These are phyloP conservation scores for Blastobotrys petasosporus DNA, from an alignment of 1,139 yeast genomes.

Conservation along the genomic window DNA sequence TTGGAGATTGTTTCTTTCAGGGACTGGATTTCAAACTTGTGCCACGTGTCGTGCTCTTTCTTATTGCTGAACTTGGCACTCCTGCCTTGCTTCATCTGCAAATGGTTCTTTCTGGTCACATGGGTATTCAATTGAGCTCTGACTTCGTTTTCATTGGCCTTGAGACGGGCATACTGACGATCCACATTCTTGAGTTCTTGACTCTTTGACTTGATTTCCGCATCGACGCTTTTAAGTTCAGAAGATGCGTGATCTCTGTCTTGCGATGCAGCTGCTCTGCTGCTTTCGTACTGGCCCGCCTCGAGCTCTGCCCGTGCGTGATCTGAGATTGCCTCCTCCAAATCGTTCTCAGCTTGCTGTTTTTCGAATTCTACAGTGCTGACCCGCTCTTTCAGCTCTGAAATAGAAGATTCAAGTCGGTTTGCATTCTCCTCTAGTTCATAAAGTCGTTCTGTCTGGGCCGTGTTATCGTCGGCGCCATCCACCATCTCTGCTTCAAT, in stretches of 20 bases:
- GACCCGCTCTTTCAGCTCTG: conserved; percentile 38
- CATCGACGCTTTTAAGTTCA: conserved; percentile 40
- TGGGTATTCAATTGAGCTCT: conserved; percentile 42
- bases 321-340: conserved; percentile 37
- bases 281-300: conserved; percentile 22
- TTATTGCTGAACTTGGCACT: conserved; percentile 52
- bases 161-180: conserved; percentile 31
- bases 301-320: conserved; percentile 34
- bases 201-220: conserved; percentile 17
- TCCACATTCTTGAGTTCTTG: conserved; percentile 16
- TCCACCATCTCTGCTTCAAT: conserved; percentile 47
- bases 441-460: conserved; percentile 17
- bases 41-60: conserved; percentile 64
- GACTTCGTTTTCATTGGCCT: conserved; percentile 38
- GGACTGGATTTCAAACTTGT: conserved; percentile 44
- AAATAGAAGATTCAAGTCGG: conserved; percentile 45
- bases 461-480: conserved; percentile 12
- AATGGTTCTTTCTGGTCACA: conserved; percentile 51
- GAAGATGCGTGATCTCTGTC: conserved; percentile 13
- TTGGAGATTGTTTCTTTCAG: conserved; percentile 35
- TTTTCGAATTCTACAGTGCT: conserved; percentile 38
- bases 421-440: conserved; percentile 49
- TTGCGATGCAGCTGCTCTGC: conserved; percentile 12
- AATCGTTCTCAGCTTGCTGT: conserved; percentile 44
- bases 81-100: conserved; percentile 71